Conservation (phyloP, 2,329 filamentous ascomycete species). For the Fusarium domesticum region DNA sequence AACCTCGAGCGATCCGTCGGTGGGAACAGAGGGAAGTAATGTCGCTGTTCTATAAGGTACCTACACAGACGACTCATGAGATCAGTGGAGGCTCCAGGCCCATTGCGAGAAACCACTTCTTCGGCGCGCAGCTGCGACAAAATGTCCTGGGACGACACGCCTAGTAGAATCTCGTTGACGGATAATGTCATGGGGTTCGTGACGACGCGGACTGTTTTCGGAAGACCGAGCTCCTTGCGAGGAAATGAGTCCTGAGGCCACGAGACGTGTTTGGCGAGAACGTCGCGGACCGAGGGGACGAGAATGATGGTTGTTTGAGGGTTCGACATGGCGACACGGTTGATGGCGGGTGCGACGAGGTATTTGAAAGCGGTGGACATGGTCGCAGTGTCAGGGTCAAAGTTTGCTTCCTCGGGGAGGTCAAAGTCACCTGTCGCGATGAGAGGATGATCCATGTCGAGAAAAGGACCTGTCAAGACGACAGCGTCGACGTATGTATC, state of each 20-base stretch:
- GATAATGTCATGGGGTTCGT: conserved; percentile 89
- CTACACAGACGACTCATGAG: conserved; percentile 68
- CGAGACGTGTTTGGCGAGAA: conserved; percentile 76
- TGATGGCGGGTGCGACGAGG: conserved; percentile 71
- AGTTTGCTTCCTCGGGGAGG: conserved; percentile 61
- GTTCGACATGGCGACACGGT: conserved; percentile 65
- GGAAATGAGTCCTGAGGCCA: conserved; percentile 70
- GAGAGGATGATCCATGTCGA: conserved; percentile 87
- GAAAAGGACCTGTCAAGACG: conserved; percentile 80
- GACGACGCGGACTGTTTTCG: conserved; percentile 71
- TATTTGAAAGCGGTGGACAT: conserved; percentile 80
- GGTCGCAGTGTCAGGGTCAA: conserved; percentile 75
- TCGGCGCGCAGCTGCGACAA: conserved; percentile 78
- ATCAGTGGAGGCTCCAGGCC: conserved; percentile 39
- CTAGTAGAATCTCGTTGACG: conserved; percentile 82
- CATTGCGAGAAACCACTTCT: conserved; percentile 49
- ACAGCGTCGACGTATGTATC: conserved; percentile 74
- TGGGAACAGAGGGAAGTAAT: conserved; percentile 88
- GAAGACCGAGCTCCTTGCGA: conserved; percentile 71
- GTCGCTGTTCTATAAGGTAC: conserved; percentile 82
- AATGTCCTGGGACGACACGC: conserved; percentile 78
- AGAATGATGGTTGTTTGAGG: conserved; percentile 79
- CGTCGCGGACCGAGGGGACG: conserved; percentile 78
- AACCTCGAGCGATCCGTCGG: conserved; percentile 66
- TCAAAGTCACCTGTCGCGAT: conserved; percentile 79